These are phyloP conservation scores for Mycosphaerella sp. DNA, from an alignment of 2,329 filamentous ascomycete species.

Conservation along the genomic window DNA sequence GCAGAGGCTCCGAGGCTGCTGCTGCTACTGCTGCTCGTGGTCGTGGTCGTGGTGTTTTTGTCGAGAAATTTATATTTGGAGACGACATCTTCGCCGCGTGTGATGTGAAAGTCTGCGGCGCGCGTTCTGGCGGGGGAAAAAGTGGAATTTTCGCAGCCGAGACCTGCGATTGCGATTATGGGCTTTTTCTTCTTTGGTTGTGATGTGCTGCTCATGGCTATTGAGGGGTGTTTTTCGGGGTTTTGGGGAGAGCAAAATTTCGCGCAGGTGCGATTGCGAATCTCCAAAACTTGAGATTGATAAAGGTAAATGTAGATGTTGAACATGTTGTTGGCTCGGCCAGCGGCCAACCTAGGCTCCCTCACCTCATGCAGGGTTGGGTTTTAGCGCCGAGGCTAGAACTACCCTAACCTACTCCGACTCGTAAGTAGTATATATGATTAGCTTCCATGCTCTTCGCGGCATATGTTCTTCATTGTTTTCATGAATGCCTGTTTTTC, in stretches of 20 bases:
- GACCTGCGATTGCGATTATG: slow-evolving; percentile 14
- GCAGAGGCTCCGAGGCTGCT: background rate
- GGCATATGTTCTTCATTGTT: no score
- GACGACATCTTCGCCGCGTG: slow-evolving; percentile 11
- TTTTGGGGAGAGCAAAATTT: no score
- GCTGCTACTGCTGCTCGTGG: no score
- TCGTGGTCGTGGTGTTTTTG: background rate
- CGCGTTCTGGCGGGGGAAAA: slow-evolving; percentile 14
- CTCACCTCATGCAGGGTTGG: background rate
- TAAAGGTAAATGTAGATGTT: background rate
- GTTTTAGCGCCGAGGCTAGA: background rate
- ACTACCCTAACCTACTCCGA: background rate
- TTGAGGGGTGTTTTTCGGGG: no score
- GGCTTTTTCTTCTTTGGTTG: slow-evolving; percentile 1
- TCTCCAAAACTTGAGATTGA: no score
- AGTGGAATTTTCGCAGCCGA: slow-evolving; percentile 17
- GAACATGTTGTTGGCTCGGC: background rate
- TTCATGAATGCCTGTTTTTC: no score
- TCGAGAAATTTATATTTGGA: background rate
- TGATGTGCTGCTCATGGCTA: no score
- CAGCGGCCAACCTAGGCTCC: background rate
- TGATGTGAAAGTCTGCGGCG: slow-evolving; percentile 12
- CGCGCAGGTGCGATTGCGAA: no score
- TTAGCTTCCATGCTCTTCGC: no score
- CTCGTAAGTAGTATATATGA: background rate